Evolutionary conservation across 805 yeast species (phyloP).

Genomic region (Candida tibetensis): DNA sequence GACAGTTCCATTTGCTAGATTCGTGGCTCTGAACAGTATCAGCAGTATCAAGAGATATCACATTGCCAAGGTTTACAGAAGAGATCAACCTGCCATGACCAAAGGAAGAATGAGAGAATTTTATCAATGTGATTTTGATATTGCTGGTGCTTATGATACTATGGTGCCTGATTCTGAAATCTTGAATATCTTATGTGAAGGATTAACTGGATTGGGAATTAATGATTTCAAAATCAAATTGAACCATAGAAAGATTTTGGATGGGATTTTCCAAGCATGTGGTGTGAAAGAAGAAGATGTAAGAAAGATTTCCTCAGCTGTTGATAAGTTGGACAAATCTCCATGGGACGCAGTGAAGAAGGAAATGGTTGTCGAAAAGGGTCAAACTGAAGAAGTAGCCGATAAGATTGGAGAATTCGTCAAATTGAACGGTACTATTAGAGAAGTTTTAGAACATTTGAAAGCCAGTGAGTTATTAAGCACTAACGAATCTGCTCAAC

Average conservation of each 20-base stretch:
- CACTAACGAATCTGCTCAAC: constrained; percentile 67
- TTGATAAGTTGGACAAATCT: constrained; percentile 89
- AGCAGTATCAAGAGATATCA: constrained; percentile 90
- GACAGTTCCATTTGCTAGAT: constrained; percentile 98
- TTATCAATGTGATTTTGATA: constrained; percentile 97
- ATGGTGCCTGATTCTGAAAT: constrained; percentile 98
- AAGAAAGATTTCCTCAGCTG: constrained; percentile 90
- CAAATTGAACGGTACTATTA: constrained; percentile 73
- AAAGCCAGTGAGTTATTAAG: constrained; percentile 55
- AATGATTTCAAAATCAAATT: constrained; percentile 85
- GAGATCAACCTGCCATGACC: constrained; percentile 99
- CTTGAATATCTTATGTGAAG: constrained; percentile 78
- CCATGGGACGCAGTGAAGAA: constrained; percentile 94
- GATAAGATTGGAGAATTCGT: constrained; percentile 91
- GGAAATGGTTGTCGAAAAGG: constrained; percentile 90
- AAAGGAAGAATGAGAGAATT: constrained; percentile 99
- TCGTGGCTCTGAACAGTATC: constrained; percentile 92
- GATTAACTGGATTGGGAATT: constrained; percentile 79
- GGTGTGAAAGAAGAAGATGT: constrained; percentile 95
- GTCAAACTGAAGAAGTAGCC: constrained; percentile 87
- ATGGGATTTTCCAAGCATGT: constrained; percentile 92
- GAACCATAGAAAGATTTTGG: constrained; percentile 93
- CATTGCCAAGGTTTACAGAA: constrained; percentile 96
- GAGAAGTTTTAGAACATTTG: constrained; percentile 57
- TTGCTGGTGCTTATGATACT: constrained; percentile 87